Base-by-base conservation (phyloP, 495 filamentous ascomycete species). In the Sordaria brevicollis region DNA sequence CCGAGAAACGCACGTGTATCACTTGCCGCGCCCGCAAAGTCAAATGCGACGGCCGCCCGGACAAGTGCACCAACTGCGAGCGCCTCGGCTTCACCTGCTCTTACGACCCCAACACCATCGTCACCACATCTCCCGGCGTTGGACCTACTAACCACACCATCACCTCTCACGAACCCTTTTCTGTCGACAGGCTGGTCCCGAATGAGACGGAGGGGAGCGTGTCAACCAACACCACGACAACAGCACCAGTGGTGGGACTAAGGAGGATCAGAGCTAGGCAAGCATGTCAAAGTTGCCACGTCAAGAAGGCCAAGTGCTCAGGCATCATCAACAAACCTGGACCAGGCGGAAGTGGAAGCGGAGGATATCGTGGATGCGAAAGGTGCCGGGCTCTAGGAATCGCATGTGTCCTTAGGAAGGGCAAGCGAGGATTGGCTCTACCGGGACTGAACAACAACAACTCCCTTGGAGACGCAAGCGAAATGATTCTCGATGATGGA, bases 11-110 rank as follows among this genome's bases (percentile, higher is more conserved):
- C 39, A 85, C 82, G 34, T 84, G 82, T 72, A 76, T 80, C 69
- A 82, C 82, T 9, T 85, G 83, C 70, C 81, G 83, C 13, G 78
- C 79, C 34, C 82, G 83, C 70, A 85, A 85, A 74, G 83, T 85
- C 17, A 82, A 82, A 31, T 85, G 83, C 73, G 82, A 85, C 66
- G 83, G 83, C 11, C 79, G 79, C 0, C 81, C 78, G 15, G 77
- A 76, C 19, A 73, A 79, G 67, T 85, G 83, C 70, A 77, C 79
- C 71, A 84, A 83, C 75, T 85, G 83, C 73, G 81, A 84, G 67
- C 83, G 83, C 10, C 78, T 85, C 11, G 82, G 81, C 38, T 83
- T 85, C 68, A 75, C 76, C 39, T 85, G 83, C 67, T 82, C 82
- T n/a, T 85, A 83, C 69, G 80, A 83, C 68, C 82, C 82, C 66